Evolutionary conservation across 179 eudicot species (phyloP), one percentile per base, ranked within the genome.

Genomic region (Silene vulgaris): DNA sequence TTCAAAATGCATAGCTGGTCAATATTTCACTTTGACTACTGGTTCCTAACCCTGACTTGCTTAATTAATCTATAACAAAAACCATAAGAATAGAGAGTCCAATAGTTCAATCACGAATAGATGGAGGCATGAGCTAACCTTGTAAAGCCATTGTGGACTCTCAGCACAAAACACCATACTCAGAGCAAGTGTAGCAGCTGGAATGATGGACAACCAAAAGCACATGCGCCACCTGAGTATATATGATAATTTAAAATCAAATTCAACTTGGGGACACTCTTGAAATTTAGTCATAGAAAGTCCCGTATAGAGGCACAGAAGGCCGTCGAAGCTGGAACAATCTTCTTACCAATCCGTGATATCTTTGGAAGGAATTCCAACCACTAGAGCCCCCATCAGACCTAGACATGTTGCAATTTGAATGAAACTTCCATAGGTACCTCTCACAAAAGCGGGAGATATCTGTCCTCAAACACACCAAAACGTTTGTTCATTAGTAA

Each of bases 351-450:
- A 91, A 56, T 87, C 96, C 37, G 48, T 52, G 64, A 83, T 79
- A 74, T 82, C 81, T 82, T 88, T 93, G 48, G 85, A 91, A 78
- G 97, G 98, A 74, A 90, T 89, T 52, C 98, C 98, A 68, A 91
- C 79, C 40, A 89, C 32, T 0, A 93, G 82, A 76, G 98, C 87
- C 37, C 81, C 92, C 84, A 91, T 82, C 71, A 93, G 71, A 72
- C 98, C 98, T 77, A 89, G 88, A 77, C 98, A 93, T 32, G 96
- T 88, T 63, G 97, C 96, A 78, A 93, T 91, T 73, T 93, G 98
- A 75, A 91, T 90, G 76, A 93, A 89, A 86, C 98, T 91, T 73
- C 98, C 98, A 78, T 91, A 93, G 74, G 98, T 93, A 72, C 98
- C 98, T 85, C 98, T 87, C 65, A 93, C 90, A 82, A 87, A 88